Evolutionary conservation across 306 rosid genomes (phyloP).

Genomic region (Gillenia trifoliata): DNA sequence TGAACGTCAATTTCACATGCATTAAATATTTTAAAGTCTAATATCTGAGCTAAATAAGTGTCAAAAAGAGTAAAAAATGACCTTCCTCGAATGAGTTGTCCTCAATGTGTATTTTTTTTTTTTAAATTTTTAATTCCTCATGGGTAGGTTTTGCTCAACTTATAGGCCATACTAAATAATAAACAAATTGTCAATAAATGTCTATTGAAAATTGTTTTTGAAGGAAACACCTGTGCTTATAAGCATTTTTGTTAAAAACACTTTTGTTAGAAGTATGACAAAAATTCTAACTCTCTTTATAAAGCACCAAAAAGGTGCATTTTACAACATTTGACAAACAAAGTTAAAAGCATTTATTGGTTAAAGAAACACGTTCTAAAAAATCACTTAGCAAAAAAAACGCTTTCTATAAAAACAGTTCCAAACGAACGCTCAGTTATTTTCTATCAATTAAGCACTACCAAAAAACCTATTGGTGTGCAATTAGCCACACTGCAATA

Average conservation of each 20-base stretch:
- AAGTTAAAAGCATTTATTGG: too few relatives aligned
- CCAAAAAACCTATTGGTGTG: not conserved
- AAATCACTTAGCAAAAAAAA: too few relatives aligned
- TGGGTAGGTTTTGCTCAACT: not conserved
- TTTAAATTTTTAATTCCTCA: too few relatives aligned
- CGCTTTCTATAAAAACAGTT: not conserved
- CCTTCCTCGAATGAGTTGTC: not conserved
- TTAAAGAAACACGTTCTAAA: too few relatives aligned
- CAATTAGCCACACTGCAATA: constrained; percentile 4
- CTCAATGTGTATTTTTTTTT: too few relatives aligned
- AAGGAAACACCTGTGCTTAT: too few relatives aligned
- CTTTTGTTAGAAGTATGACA: too few relatives aligned
- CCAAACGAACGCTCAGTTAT: not conserved
- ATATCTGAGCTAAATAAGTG: not conserved
- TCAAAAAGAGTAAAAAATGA: not conserved
- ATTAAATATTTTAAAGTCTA: not conserved
- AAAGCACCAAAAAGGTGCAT: too few relatives aligned
- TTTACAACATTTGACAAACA: not conserved
- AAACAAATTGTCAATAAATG: not conserved
- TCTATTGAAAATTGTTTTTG: too few relatives aligned
- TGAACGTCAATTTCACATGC: not conserved
- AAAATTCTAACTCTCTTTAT: too few relatives aligned
- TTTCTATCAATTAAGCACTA: not conserved
- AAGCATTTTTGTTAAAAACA: too few relatives aligned
- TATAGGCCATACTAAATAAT: not conserved